Base-by-base conservation (phyloP, 2,329 filamentous ascomycete species). In the Lojkania enalia region DNA sequence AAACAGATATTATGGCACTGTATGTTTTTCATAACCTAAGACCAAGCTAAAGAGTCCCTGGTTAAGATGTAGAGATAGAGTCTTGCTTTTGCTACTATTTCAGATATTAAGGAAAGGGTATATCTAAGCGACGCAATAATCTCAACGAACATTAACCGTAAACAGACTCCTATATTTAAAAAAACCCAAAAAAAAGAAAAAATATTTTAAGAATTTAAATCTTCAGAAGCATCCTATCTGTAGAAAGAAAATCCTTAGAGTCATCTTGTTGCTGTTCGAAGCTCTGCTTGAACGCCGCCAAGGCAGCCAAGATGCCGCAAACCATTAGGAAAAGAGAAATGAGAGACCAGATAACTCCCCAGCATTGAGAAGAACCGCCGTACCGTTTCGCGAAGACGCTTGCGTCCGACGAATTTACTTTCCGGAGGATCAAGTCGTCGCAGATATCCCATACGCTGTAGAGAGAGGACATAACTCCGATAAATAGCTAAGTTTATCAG, bases 401-500 rank as follows among this genome's bases (percentile, higher is more conserved):
- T 4, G 87, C 87, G 62, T 92, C 87, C 3, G 86, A 90, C 16
- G 79, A 83, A 67, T 91, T 90, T 39, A 91, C 86, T 71, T 90
- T 91, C 46, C 87, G 80, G 3, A 90, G 73, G 54, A 92, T 90
- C 21, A 91, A 74, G 56, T 92, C 87, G 61, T 92, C 87, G 68
- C 86, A 90, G 55, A 91, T 91, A 73, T 91, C 87, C 87, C 87
- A 91, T 4, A 88, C 86, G 53, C 84, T 88, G 69, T 91, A 91
- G 1, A 91, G 77, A 2, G 83, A 85, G 5, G 83, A 87, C 87
- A 91, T 90, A 57, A 90, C 87, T 31, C 87, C 87, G 49, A 91
- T 89, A 60, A 91, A 91, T 20, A 91, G 77, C 73, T 82, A 48
- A 14, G 49, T 20, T 15, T 15, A 19, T 36, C 14, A 36, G 33